Conservation (phyloP, 176 grass and related monocot species). For the Saccharum spontaneum region DNA sequence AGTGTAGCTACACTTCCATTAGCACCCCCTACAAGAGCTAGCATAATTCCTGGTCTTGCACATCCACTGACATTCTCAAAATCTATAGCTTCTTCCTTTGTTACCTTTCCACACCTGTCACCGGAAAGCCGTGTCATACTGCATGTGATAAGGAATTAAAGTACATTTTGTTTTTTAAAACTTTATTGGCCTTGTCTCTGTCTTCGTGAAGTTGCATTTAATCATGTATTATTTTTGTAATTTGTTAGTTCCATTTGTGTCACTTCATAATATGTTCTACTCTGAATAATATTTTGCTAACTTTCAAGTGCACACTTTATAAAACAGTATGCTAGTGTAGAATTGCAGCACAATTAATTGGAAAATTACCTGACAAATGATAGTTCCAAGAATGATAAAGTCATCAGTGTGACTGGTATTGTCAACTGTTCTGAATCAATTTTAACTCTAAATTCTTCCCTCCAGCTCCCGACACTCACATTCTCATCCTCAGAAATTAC, state of each 20-base stretch:
- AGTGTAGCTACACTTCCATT: conserved; percentile 15
- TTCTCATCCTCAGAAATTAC: conserved; percentile 1
- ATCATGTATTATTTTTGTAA: background rate
- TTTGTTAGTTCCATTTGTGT: background rate
- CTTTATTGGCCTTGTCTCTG: background rate
- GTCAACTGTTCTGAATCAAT: conserved; percentile 1
- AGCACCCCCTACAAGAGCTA: conserved; percentile 19
- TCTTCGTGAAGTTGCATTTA: background rate
- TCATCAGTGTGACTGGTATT: conserved; percentile 22
- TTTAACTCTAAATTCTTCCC: conserved; percentile 23
- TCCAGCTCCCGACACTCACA: conserved; percentile 9
- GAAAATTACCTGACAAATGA: conserved; percentile 32
- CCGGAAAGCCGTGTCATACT: background rate
- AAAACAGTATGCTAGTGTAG: background rate
- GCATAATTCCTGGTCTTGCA: conserved; percentile 22
- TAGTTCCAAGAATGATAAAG: conserved; percentile 37
- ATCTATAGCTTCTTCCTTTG: background rate
- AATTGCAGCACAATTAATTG: background rate
- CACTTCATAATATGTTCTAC: background rate
- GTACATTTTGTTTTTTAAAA: background rate
- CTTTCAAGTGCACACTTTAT: background rate
- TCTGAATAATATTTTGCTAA: background rate
- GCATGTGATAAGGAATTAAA: background rate
- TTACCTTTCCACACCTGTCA: conserved; percentile 7
- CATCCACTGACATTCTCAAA: conserved; percentile 13